These are phyloP conservation scores for Smallanthus sonchifolius DNA, from an alignment of 129 eudicot species.

Conservation along the genomic window DNA sequence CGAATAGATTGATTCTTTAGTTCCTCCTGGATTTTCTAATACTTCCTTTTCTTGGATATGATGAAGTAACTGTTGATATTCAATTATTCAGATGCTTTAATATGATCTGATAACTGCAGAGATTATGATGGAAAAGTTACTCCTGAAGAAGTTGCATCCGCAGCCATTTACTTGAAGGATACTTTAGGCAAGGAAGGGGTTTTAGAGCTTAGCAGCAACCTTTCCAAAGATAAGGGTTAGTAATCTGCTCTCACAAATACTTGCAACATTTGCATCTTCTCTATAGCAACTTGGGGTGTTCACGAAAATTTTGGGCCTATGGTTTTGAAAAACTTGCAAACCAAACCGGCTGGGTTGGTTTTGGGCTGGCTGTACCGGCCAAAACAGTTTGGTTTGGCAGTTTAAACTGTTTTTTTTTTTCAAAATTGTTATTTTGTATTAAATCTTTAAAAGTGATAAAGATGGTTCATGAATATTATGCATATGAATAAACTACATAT, in stretches of 20 bases:
- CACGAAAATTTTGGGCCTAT: neutral
- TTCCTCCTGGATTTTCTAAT: neutral
- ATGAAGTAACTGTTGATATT: neutral
- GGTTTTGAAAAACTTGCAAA: neutral
- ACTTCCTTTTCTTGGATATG: neutral
- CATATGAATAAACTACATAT: neutral
- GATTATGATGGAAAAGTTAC: constrained; percentile 98
- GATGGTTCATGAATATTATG: neutral
- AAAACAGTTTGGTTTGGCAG: neutral
- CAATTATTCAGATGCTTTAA: neutral
- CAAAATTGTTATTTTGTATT: neutral
- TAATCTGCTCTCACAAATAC: constrained; percentile 10
- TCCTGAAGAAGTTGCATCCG: constrained; percentile 94
- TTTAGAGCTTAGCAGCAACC: constrained; percentile 84
- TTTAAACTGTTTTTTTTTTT: neutral
- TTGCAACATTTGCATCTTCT: neutral
- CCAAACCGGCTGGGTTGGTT: neutral
- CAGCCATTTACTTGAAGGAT: constrained; percentile 84
- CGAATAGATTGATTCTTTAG: neutral
- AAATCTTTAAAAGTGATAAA: neutral
- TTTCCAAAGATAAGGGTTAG: constrained; percentile 85
- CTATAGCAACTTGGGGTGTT: neutral
- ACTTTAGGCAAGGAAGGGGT: constrained; percentile 94
- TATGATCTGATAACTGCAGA: constrained; percentile 33
- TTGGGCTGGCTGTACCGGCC: neutral